Conservation (phyloP, 139 green algal species). For the Yamagishiella unicocca region DNA sequence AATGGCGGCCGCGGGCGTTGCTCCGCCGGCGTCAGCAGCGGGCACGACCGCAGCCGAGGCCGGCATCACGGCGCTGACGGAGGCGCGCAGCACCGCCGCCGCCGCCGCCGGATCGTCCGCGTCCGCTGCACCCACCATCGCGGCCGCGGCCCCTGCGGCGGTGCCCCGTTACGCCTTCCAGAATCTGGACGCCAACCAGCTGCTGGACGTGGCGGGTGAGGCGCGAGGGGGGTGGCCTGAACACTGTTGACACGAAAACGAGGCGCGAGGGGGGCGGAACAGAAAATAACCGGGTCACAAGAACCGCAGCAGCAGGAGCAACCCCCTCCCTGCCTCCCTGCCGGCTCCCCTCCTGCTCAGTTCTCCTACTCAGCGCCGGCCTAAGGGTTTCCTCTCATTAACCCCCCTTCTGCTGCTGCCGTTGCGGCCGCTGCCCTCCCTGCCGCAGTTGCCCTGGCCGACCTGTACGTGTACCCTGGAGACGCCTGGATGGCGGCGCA, state of each 20-base stretch:
- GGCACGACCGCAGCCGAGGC: neutral
- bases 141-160: neutral
- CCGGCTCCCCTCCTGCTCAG: too few species aligned
- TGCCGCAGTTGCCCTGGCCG: conserved; percentile 24
- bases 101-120: neutral
- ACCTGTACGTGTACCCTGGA: conserved; percentile 40
- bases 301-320: too few species aligned
- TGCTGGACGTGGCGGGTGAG: conserved; percentile 45
- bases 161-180: neutral
- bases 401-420: neutral
- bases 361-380: too few species aligned
- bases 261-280: neutral
- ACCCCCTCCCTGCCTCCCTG: too few species aligned
- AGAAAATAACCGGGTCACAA: neutral
- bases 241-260: neutral
- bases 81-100: neutral
- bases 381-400: neutral
- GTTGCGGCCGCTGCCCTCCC: too few species aligned
- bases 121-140: neutral
- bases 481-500: conserved; percentile 39
- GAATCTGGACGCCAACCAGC: conserved; percentile 26
- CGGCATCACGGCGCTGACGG: neutral
- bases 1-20: neutral
- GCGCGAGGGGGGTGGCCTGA: neutral
- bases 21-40: neutral